Evolutionary conservation across 2,329 filamentous ascomycete species (phyloP).

Genomic region (Fusarium devonianum): DNA sequence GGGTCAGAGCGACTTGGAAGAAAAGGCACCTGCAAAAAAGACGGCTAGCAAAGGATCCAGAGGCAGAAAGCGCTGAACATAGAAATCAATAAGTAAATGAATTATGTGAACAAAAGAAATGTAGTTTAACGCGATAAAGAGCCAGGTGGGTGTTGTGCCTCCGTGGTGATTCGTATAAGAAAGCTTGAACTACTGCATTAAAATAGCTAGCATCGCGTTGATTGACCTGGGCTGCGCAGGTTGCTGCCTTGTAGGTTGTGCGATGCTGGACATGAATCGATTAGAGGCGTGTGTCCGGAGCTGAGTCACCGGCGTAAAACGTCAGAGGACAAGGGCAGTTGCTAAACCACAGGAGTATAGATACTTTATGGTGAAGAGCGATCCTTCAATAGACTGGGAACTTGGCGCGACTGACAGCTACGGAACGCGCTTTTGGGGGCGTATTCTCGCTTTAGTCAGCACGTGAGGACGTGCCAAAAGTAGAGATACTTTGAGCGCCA

Average conservation of each 20-base stretch:
- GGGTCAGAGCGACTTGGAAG: conserved; percentile 66
- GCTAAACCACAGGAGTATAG: conserved; percentile 20
- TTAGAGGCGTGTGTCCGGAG: conserved; percentile 26
- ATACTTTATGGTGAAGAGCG: conserved; percentile 25
- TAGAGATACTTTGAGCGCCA: conserved; percentile 14
- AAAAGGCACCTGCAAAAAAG: conserved; percentile 51
- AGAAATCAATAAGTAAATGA: too few relatives aligned
- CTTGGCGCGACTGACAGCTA: conserved; percentile 7
- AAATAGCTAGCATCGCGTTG: conserved; percentile 13
- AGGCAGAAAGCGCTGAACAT: conserved; percentile 47
- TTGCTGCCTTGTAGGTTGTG: too few relatives aligned
- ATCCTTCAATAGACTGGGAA: conserved; percentile 19
- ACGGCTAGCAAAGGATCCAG: conserved; percentile 47
- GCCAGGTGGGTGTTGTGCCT: conserved; percentile 32
- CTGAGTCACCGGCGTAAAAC: conserved; percentile 40
- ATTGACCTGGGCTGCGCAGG: too few relatives aligned
- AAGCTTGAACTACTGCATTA: conserved; percentile 24
- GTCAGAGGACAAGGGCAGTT: conserved; percentile 28
- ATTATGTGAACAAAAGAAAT: conserved; percentile 15
- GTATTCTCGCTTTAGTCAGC: conserved; percentile 34
- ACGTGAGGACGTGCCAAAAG: conserved; percentile 27
- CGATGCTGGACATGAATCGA: conserved; percentile 13
- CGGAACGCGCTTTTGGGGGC: background rate
- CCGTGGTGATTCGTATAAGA: conserved; percentile 15
- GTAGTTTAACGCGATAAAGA: conserved; percentile 12